These are phyloP conservation scores for Trichosporon sp. DNA, from an alignment of 1,284 basidiomycete genomes.

Conservation along the genomic window DNA sequence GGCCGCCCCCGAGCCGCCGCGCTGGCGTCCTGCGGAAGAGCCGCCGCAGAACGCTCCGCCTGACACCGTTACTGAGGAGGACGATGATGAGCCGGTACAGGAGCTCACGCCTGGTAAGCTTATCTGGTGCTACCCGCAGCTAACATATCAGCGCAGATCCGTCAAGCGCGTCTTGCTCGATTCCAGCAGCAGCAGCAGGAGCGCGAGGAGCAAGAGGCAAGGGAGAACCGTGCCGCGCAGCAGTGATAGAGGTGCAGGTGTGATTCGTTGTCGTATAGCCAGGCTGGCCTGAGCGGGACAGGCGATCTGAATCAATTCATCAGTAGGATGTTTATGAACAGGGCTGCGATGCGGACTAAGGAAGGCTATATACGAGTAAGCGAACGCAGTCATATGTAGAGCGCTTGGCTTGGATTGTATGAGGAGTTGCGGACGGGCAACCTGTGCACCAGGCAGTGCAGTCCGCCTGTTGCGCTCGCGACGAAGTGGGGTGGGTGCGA, in stretches of 20 bases:
- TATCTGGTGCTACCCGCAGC: constrained; percentile 34
- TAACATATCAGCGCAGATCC: constrained; percentile 67
- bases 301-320: constrained; percentile 1
- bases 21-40: constrained; percentile 33
- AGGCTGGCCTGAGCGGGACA: not conserved
- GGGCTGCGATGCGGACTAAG: not conserved
- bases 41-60: not conserved
- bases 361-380: not conserved
- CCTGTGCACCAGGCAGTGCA: too few relatives aligned
- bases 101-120: constrained; percentile 40
- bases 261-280: not conserved
- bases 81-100: constrained; percentile 40
- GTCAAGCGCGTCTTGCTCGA: constrained; percentile 65
- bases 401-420: not conserved
- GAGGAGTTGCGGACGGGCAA: not conserved
- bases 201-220: not conserved
- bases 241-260: not conserved
- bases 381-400: not conserved
- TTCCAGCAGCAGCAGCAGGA: constrained; percentile 50
- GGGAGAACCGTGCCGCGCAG: not conserved
- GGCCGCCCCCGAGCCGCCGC: not conserved
- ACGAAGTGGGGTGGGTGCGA: too few relatives aligned
- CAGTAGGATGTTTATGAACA: not conserved
- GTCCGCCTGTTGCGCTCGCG: too few relatives aligned
- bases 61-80: constrained; percentile 4